Percentiles rank a stretch among this genome's conserved stretches.
Conservation (phyloP, 495 filamentous ascomycete species). For the Stereocaulon alpinum region DNA sequence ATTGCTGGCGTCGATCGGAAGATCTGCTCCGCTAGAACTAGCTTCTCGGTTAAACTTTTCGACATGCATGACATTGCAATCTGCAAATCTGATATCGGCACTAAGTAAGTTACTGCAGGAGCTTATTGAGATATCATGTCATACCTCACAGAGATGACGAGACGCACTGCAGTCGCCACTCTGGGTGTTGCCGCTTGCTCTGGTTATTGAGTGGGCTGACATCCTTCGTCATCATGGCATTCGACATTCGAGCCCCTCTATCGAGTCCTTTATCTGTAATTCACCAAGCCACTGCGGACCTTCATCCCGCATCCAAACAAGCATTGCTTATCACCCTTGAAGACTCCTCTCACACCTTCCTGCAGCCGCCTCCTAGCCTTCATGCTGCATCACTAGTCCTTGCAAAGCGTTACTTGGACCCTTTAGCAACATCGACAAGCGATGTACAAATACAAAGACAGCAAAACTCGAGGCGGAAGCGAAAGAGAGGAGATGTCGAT, state of each 20-base stretch:
- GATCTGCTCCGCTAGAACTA: too few species aligned
- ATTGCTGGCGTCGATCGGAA: too few species aligned
- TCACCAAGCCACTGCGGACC: conserved; percentile 6
- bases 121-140: too few species aligned
- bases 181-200: not conserved
- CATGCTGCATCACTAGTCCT: conserved; percentile 53
- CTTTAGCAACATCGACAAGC: conserved; percentile 58
- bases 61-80: too few species aligned
- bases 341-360: conserved; percentile 46
- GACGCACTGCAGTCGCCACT: not conserved
- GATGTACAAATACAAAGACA: conserved; percentile 51
- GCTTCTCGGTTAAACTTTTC: too few species aligned
- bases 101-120: too few species aligned
- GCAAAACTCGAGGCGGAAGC: conserved; percentile 50
- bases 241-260: not conserved
- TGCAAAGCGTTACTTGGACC: conserved; percentile 67
- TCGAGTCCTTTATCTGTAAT: not conserved
- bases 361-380: conserved; percentile 56
- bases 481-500: conserved; percentile 45
- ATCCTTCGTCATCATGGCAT: not conserved
- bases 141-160: too few species aligned
- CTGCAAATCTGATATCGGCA: too few species aligned
- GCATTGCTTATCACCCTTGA: conserved; percentile 39
- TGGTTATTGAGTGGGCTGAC: not conserved
- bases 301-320: conserved; percentile 16